These are phyloP conservation scores for Coemansia sp. DNA, from an alignment of 192 early-diverging fungal species.

Conservation along the genomic window DNA sequence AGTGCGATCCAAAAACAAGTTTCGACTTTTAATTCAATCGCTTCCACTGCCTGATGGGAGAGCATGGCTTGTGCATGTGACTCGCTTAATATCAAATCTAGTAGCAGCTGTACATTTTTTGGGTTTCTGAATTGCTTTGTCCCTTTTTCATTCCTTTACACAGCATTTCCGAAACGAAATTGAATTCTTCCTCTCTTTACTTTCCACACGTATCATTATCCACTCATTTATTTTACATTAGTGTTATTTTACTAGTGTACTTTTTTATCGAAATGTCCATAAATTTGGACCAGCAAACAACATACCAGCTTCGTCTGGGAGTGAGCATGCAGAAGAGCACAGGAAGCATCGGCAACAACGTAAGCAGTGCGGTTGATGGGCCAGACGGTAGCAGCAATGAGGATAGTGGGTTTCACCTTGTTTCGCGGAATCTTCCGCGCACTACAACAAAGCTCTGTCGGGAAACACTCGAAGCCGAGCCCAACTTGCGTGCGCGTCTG, in stretches of 20 bases:
- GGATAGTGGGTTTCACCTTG: slow-evolving; percentile 34
- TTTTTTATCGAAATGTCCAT: slow-evolving; percentile 33
- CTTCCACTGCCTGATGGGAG: too few relatives aligned
- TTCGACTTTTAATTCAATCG: too few relatives aligned
- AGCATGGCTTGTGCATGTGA: too few relatives aligned
- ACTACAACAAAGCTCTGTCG: slow-evolving; percentile 45
- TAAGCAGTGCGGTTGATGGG: neutral
- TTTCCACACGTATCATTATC: neutral
- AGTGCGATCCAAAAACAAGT: too few relatives aligned
- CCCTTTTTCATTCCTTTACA: too few relatives aligned
- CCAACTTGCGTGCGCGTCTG: slow-evolving; percentile 27
- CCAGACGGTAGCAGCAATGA: slow-evolving; percentile 1
- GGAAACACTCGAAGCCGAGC: slow-evolving; percentile 39
- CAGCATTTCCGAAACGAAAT: too few relatives aligned
- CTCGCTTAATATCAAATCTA: too few relatives aligned
- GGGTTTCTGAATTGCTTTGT: too few relatives aligned
- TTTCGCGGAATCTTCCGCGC: slow-evolving; percentile 42
- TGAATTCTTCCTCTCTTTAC: neutral
- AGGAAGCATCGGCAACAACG: neutral
- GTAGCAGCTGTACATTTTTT: too few relatives aligned
- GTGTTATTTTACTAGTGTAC: neutral
- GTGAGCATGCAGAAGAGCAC: slow-evolving; percentile 14
- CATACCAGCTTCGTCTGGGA: slow-evolving; percentile 34
- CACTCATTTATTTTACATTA: neutral
- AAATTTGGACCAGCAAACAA: slow-evolving; percentile 44